Base-by-base conservation (phyloP, 2,329 filamentous ascomycete species). In the Dactylella cylindrospora region DNA sequence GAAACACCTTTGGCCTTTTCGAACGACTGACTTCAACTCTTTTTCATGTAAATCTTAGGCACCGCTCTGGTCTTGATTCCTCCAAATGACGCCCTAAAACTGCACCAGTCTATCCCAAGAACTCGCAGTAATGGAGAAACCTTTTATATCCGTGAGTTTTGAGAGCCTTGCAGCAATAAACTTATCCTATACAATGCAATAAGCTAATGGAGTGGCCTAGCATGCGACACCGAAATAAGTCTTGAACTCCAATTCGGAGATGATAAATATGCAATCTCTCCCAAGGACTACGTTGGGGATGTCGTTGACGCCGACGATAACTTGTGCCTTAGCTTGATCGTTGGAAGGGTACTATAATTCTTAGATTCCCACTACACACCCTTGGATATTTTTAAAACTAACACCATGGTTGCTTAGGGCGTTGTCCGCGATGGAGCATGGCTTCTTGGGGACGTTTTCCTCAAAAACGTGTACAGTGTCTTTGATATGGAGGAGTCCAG, bases 391-490 rank as follows among this genome's bases (percentile, higher is more conserved):
- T 15, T 22, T 7, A 33, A 29, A 17, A 33, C 13, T 9, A 31
- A 36, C 6, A 8, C 15, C 13, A 29, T 57, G 36, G 44, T 19
- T 13, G 15, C 15, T 15, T 33, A 61, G 55, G 53, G 55, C 8
- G 55, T 61, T 12, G 41, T 61, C 15, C 47, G 55, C 2, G 47
- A 61, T 36, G 47, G 55, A 7, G 55, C 55, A 22, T 95, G 89
- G 88, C 77, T 95, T n/a, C 73, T 95, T 0, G 90, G 90, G 1
- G 89, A 90, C 66, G 81, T 85, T 0, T 95, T 95, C 68, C 74
- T 95, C 64, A 95, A 94, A 75, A 95, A 94, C 67, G 89, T 95
- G 12, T 95, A 95, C 70, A 78, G 82, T 1, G 84, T 93, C 19
- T 95, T 94, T 71, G 90, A 95, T 71, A 81, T 81, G 47, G 88